phyloP scores from a whole-genome alignment of 169 alveolate genomes.

The Eimeria sp. region DNA sequence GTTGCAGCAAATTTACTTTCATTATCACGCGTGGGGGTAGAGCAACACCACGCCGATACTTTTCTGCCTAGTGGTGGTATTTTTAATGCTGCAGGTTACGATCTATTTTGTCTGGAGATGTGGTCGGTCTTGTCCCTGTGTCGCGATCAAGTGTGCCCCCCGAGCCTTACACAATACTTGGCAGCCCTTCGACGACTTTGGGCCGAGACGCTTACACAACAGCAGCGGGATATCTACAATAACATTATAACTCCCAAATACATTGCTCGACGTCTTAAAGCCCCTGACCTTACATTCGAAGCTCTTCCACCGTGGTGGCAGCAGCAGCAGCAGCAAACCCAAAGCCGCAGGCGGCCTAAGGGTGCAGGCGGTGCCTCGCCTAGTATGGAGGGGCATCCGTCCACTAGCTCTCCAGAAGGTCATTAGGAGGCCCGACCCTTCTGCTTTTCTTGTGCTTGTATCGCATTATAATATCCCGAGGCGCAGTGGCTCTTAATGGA shows the following conservation, averaged over 20 bases:
- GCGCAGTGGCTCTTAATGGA: constrained; percentile 8
- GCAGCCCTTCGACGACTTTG: constrained; percentile 65
- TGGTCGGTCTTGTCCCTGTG: constrained; percentile 79
- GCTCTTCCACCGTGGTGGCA: constrained; percentile 80
- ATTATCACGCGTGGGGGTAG: not conserved
- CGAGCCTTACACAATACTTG: constrained; percentile 44
- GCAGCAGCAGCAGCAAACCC: constrained; percentile 51
- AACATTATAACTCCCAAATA: constrained; percentile 70
- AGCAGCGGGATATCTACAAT: constrained; percentile 74
- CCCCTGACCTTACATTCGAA: constrained; percentile 66
- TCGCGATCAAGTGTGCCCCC: constrained; percentile 78
- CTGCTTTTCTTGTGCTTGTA: constrained; percentile 2
- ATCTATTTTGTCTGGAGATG: constrained; percentile 79
- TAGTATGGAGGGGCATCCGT: constrained; percentile 17
- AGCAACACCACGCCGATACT: not conserved
- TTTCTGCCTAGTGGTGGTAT: not conserved
- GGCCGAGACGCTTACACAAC: constrained; percentile 74
- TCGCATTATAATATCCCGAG: constrained; percentile 31
- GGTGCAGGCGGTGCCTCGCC: constrained; percentile 51
- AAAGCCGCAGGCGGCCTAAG: constrained; percentile 62
- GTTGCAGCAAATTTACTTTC: not conserved
- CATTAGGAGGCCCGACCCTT: not conserved
- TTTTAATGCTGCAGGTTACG: constrained; percentile 61
- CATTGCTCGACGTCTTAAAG: constrained; percentile 68
- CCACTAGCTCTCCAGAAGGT: constrained; percentile 16